Percentiles rank a stretch among this genome's conserved stretches.
Evolutionary conservation across 129 eudicot species (phyloP).

Genomic region (Logfia minima): DNA sequence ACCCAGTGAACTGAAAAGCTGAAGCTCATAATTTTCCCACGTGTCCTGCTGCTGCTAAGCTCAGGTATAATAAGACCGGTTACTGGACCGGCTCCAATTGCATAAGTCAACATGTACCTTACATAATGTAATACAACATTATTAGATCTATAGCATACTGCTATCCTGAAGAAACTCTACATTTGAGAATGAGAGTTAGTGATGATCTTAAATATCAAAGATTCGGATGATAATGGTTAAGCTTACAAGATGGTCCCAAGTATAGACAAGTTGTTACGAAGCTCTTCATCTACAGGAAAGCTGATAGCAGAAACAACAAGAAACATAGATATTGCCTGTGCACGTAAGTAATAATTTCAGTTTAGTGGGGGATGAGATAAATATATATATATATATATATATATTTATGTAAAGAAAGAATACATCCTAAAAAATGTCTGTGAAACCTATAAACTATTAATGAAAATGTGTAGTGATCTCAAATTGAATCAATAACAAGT

Average conservation of each 20-base stretch:
- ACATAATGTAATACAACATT: neutral
- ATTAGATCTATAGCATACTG: conserved; percentile 12
- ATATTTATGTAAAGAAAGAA: neutral
- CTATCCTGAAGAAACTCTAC: neutral
- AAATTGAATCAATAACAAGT: neutral
- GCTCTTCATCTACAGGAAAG: conserved; percentile 61
- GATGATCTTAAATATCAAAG: neutral
- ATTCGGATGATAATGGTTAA: conserved; percentile 8
- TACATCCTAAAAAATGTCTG: neutral
- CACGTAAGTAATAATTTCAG: conserved; percentile 12
- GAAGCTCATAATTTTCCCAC: conserved; percentile 86
- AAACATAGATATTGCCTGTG: conserved; percentile 77
- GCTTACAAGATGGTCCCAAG: conserved; percentile 80
- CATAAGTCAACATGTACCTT: conserved; percentile 77
- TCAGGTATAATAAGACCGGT: conserved; percentile 89
- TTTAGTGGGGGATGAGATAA: neutral
- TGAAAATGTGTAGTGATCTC: neutral
- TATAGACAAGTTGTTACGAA: conserved; percentile 68
- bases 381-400: neutral
- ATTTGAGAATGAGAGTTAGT: neutral
- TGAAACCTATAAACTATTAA: neutral
- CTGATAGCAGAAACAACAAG: conserved; percentile 62
- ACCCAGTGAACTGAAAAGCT: conserved; percentile 95
- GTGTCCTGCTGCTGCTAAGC: conserved; percentile 87
- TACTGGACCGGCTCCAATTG: conserved; percentile 88